Conservation (phyloP, 345 rosid species). For the Eucalyptus sp. region DNA sequence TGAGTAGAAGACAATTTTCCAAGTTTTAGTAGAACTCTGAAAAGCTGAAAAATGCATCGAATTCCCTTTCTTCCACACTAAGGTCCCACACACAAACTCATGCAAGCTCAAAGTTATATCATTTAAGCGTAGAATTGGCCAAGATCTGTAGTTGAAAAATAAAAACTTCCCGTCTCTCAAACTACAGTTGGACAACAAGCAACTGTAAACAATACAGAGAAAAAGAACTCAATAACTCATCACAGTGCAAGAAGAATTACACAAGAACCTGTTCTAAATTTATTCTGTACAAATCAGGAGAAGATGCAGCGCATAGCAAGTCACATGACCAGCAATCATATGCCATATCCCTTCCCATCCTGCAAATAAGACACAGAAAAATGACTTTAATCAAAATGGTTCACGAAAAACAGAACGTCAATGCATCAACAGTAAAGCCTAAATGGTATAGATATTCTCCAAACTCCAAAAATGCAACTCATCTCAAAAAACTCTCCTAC, state of each 20-base stretch:
- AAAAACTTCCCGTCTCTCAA: not conserved
- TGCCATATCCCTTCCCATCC: constrained; percentile 91
- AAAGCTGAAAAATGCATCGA: not conserved
- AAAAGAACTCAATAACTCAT: not conserved
- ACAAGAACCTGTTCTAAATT: constrained; percentile 76
- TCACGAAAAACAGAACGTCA: not conserved
- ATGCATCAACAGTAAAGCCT: not conserved
- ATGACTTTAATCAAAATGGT: not conserved
- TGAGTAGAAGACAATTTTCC: not conserved
- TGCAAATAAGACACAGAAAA: constrained; percentile 4
- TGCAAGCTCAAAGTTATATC: not conserved
- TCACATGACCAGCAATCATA: constrained; percentile 95
- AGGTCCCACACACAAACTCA: not conserved
- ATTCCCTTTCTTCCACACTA: not conserved
- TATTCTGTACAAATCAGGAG: constrained; percentile 85
- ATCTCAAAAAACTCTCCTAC: not conserved
- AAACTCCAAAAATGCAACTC: not conserved
- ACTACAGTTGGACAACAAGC: not conserved
- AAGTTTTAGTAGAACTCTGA: not conserved
- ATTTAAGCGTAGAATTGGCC: not conserved
- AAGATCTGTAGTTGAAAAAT: not conserved
- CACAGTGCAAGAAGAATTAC: not conserved
- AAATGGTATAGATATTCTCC: not conserved
- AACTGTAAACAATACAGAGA: not conserved
- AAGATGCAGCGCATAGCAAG: constrained; percentile 96